Base-by-base conservation (phyloP, 129 eudicot genomes). In the Flaveria robusta region DNA sequence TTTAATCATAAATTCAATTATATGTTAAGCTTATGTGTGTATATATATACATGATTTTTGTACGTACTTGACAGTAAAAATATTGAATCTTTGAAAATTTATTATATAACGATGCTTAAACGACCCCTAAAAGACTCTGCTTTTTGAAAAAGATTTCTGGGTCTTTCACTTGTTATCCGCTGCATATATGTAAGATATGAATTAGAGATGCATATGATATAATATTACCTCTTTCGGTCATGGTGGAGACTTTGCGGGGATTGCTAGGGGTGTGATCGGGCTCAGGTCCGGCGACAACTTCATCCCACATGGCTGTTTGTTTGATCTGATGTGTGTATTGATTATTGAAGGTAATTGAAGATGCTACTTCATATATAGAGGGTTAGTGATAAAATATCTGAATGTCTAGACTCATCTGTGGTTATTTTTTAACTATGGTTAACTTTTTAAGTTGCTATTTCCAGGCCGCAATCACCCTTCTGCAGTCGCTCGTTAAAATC, bases 251-350 rank as follows among this genome's bases (percentile, higher is more conserved):
- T 75, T 85, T 93, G 47, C 93, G 90, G 78, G 87, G 97, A 49
- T 84, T 85, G 81, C 77, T 91, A 29, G 84, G 93, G 78, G 91
- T 96, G 56, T 86, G 85, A 20, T 90, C 87, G 4, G 97, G 98
- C 31, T 79, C 91, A 79, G 98, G 98, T 70, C 98, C 98, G 64
- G 90, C 98, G 2, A 85, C 77, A 20, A 84, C 90, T 79, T 93
- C 98, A 43, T 93, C 98, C 98, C 98, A 93, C 29, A 86, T 87
- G 31, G 71, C 60, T 27, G 55, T 42, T 59, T 31, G 0, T n/a
- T 6, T 64, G 64, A 46, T 47, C 18, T n/a, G 3, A 1, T 24
- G 8, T 43, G 20, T 51, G 26, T 22, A 34, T 39, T 47, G 8
- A 18, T 43, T 2, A 9, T 49, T 47, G 56, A 55, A 42, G 70